Conservation (phyloP, 345 rosid genomes). For the Barbarea vulgaris region DNA sequence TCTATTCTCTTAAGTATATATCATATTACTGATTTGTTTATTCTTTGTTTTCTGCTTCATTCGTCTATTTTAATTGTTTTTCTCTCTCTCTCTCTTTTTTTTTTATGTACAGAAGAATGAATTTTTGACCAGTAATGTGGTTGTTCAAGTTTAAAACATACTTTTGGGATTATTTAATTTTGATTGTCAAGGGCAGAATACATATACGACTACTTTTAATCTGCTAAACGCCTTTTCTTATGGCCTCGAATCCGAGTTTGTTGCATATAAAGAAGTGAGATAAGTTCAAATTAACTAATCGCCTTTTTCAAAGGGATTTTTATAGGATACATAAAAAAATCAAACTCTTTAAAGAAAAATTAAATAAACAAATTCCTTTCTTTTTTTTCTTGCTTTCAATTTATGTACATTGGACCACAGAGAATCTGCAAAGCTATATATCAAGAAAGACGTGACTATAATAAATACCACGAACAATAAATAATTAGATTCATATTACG, state of each 20-base stretch:
- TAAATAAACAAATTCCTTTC: neutral
- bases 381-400: constrained; percentile 9
- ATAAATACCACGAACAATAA: constrained; percentile 29
- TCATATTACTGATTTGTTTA: no score
- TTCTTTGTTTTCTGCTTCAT: neutral
- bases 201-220: neutral
- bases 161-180: constrained; percentile 14
- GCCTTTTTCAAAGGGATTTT: constrained; percentile 1
- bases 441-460: constrained; percentile 40
- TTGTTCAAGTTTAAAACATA: constrained; percentile 12
- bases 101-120: neutral
- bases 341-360: neutral
- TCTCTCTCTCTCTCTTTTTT: neutral
- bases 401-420: constrained; percentile 35
- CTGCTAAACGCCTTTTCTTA: neutral
- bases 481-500: constrained; percentile 17
- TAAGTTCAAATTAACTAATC: constrained; percentile 13
- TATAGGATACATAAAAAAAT: constrained; percentile 18
- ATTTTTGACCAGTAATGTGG: neutral
- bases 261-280: constrained; percentile 25
- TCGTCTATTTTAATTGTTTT: neutral
- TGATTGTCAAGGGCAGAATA: neutral
- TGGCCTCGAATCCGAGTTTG: constrained; percentile 15
- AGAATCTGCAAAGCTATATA: constrained; percentile 37
- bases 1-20: neutral